Conservation (phyloP, 805 yeast genomes). For the Kuraishia capsulata region DNA sequence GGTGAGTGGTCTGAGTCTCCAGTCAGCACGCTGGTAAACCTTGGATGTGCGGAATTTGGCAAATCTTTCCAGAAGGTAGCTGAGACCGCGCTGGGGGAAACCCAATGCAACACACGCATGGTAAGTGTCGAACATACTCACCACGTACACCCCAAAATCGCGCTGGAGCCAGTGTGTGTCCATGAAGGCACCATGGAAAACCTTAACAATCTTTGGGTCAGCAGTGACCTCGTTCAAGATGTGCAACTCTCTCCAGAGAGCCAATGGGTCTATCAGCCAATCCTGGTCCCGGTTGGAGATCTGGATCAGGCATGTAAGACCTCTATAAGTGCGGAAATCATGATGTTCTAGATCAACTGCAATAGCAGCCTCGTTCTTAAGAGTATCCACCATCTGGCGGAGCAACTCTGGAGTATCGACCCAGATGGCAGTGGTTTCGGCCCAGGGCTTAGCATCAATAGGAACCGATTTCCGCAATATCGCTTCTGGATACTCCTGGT, state of each 20-base stretch:
- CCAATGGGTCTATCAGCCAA: conserved; percentile 77
- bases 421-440: conserved; percentile 54
- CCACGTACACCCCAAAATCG: conserved; percentile 86
- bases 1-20: conserved; percentile 86
- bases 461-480: conserved; percentile 27
- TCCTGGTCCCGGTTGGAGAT: conserved; percentile 75
- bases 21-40: conserved; percentile 92
- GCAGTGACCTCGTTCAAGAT: conserved; percentile 68
- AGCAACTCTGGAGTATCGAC: conserved; percentile 53
- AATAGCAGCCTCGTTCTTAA: conserved; percentile 47
- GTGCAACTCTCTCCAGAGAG: conserved; percentile 59
- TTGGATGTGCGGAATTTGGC: conserved; percentile 85
- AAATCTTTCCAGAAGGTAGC: conserved; percentile 69
- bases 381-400: conserved; percentile 40
- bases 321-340: conserved; percentile 82
- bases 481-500: conserved; percentile 57
- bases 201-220: conserved; percentile 73
- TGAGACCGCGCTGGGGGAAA: conserved; percentile 74
- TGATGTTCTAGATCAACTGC: conserved; percentile 97
- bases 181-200: conserved; percentile 94
- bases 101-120: conserved; percentile 81
- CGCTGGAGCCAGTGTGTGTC: conserved; percentile 96
- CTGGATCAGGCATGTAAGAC: conserved; percentile 90
- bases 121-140: conserved; percentile 84
- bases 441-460: conserved; percentile 57